Evolutionary conservation across 805 yeast species (phyloP).

Genomic region (Saturnispora gosingensis): DNA sequence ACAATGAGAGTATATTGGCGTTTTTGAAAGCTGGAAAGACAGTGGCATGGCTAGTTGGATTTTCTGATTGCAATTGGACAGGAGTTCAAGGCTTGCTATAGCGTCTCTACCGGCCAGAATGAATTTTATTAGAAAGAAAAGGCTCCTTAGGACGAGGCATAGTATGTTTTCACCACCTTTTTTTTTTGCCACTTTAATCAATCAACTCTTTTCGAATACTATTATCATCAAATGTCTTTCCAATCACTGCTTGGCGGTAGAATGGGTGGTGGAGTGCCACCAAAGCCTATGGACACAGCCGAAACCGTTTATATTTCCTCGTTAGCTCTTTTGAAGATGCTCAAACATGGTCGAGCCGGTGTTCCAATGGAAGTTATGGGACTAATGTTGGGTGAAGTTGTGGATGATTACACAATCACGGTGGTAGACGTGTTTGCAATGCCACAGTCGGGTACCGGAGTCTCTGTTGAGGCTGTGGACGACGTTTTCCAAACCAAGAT

Average conservation of each 20-base stretch:
- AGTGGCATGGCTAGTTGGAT: conserved; percentile 17
- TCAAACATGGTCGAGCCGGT: conserved; percentile 94
- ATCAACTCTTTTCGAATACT: not conserved
- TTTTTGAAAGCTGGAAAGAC: conserved; percentile 64
- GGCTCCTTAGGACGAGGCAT: not conserved
- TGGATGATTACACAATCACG: conserved; percentile 93
- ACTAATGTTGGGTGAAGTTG: conserved; percentile 94
- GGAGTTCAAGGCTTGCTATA: conserved; percentile 3
- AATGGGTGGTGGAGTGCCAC: conserved; percentile 43
- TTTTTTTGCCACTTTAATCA: conserved; percentile 6
- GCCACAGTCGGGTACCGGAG: conserved; percentile 98
- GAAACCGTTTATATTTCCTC: conserved; percentile 96
- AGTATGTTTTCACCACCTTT: not conserved
- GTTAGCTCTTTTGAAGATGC: conserved; percentile 89
- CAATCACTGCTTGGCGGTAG: conserved; percentile 27
- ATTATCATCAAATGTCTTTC: conserved; percentile 15
- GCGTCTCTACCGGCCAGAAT: conserved; percentile 26
- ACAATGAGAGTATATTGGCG: conserved; percentile 86
- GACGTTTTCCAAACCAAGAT: conserved; percentile 97
- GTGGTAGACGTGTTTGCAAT: conserved; percentile 98
- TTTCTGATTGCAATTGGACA: not conserved
- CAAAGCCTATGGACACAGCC: conserved; percentile 67
- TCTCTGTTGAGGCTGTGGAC: conserved; percentile 97
- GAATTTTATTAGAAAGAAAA: not conserved
- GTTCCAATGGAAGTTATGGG: conserved; percentile 87